Percentiles rank a stretch among this genome's conserved stretches.
Conservation (phyloP, 108 stramenopile species). For the Cyclotella atomus region DNA sequence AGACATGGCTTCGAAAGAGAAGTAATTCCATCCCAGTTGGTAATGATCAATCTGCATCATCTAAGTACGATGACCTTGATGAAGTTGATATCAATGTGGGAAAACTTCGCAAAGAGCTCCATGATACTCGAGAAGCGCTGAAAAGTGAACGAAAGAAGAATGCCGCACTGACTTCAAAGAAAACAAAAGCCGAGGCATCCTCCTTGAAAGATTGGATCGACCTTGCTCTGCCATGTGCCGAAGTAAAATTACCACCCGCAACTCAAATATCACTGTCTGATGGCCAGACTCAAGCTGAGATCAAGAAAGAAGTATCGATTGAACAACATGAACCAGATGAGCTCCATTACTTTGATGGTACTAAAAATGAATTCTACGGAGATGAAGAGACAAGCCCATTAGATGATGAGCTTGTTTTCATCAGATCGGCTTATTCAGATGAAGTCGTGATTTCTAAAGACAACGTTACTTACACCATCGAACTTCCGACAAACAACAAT, state of each 20-base stretch:
- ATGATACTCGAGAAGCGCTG: slow-evolving; percentile 11
- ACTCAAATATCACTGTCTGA: slow-evolving; percentile 20
- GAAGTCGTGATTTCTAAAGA: slow-evolving; percentile 9
- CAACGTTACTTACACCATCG: slow-evolving; percentile 13
- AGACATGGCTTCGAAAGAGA: slow-evolving; percentile 1
- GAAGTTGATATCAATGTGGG: slow-evolving; percentile 3
- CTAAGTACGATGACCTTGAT: background rate
- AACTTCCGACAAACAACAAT: slow-evolving; percentile 15
- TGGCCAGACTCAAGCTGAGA: background rate
- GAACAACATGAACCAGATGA: background rate
- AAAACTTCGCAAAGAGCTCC: slow-evolving; percentile 17
- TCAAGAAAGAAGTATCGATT: background rate
- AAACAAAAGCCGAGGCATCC: background rate
- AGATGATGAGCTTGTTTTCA: slow-evolving; percentile 23
- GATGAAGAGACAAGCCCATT: slow-evolving; percentile 9
- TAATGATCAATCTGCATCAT: background rate
- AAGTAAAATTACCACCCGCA: slow-evolving; percentile 16
- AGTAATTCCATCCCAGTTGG: background rate
- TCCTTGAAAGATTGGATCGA: slow-evolving; percentile 25
- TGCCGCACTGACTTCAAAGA: background rate
- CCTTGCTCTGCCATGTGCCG: slow-evolving; percentile 3
- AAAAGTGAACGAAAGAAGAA: slow-evolving; percentile 21
- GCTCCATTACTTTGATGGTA: slow-evolving; percentile 15
- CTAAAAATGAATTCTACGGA: background rate
- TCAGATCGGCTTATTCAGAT: slow-evolving; percentile 23